These are phyloP conservation scores for Saccharomycopsis lassenensis DNA, from an alignment of 805 yeast genomes.

Conservation along the genomic window DNA sequence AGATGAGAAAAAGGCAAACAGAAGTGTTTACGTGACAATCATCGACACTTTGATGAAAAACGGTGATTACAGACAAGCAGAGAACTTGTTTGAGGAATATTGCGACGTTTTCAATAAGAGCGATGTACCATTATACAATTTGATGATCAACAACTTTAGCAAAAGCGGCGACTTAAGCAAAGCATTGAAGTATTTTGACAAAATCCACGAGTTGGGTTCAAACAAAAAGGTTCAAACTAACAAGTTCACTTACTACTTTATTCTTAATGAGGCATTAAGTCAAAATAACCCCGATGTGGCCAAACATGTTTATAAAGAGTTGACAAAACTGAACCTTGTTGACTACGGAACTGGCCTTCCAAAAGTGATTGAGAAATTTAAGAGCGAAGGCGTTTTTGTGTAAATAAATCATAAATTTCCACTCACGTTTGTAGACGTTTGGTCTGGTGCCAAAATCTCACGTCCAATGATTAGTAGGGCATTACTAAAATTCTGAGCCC, in stretches of 20 bases:
- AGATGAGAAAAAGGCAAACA: constrained; percentile 22
- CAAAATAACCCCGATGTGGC: constrained; percentile 25
- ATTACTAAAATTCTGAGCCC: too few species aligned
- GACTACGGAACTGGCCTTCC: constrained; percentile 30
- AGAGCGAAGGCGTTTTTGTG: constrained; percentile 15
- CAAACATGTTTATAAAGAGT: constrained; percentile 24
- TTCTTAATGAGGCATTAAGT: constrained; percentile 30
- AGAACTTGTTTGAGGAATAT: constrained; percentile 25
- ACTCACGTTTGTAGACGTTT: too few species aligned
- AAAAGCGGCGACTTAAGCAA: constrained; percentile 15
- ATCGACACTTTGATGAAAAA: constrained; percentile 34
- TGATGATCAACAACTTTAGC: constrained; percentile 21
- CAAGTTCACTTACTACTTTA: constrained; percentile 37
- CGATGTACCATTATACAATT: constrained; percentile 19
- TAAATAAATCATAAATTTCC: too few species aligned
- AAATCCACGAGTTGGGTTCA: background rate
- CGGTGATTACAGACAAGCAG: constrained; percentile 33
- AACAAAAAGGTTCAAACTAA: constrained; percentile 27
- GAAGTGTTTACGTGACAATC: too few species aligned
- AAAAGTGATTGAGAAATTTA: constrained; percentile 24
- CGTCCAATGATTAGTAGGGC: too few species aligned
- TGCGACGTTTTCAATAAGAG: constrained; percentile 22
- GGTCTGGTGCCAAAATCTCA: too few species aligned
- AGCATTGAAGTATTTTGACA: constrained; percentile 18
- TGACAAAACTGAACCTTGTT: background rate